phyloP scores from a whole-genome alignment of 768 basidiomycete species.

The Russula earlei region DNA sequence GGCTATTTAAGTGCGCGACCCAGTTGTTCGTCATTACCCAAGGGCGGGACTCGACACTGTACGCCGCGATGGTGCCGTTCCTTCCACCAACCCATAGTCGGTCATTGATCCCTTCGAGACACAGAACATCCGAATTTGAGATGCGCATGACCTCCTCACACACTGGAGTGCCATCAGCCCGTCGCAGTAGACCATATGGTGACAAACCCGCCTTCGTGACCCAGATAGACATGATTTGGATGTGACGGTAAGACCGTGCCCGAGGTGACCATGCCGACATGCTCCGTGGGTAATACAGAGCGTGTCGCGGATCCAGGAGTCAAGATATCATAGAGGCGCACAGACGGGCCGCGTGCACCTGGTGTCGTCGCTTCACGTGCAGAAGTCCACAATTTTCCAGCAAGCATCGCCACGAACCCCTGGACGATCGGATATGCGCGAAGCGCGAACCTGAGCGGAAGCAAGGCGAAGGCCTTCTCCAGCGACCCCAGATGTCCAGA shows the following conservation, averaged over 20 bases:
- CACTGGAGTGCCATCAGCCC: slow-evolving; percentile 44
- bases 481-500: slow-evolving; percentile 48
- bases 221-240: slow-evolving; percentile 64
- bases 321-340: slow-evolving; percentile 75
- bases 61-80: slow-evolving; percentile 73
- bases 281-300: slow-evolving; percentile 52
- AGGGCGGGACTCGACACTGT: slow-evolving; percentile 62
- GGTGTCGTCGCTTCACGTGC: slow-evolving; percentile 37
- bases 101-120: slow-evolving; percentile 76
- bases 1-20: slow-evolving; percentile 57
- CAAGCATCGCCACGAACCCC: slow-evolving; percentile 67
- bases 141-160: slow-evolving; percentile 77
- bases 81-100: slow-evolving; percentile 82
- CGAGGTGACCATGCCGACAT: slow-evolving; percentile 74
- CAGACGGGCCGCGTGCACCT: slow-evolving; percentile 46
- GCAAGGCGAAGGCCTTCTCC: slow-evolving; percentile 30
- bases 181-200: slow-evolving; percentile 65
- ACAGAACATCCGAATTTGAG: slow-evolving; percentile 69
- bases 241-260: slow-evolving; percentile 66
- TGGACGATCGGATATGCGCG: slow-evolving; percentile 73
- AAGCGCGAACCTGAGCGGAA: slow-evolving; percentile 43
- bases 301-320: slow-evolving; percentile 46
- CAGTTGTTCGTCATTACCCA: slow-evolving; percentile 86
- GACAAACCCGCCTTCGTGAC: slow-evolving; percentile 86
- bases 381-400: slow-evolving; percentile 79